These are phyloP conservation scores for Exophiala spinifera DNA, from an alignment of 2,329 filamentous ascomycete genomes.

Conservation along the genomic window DNA sequence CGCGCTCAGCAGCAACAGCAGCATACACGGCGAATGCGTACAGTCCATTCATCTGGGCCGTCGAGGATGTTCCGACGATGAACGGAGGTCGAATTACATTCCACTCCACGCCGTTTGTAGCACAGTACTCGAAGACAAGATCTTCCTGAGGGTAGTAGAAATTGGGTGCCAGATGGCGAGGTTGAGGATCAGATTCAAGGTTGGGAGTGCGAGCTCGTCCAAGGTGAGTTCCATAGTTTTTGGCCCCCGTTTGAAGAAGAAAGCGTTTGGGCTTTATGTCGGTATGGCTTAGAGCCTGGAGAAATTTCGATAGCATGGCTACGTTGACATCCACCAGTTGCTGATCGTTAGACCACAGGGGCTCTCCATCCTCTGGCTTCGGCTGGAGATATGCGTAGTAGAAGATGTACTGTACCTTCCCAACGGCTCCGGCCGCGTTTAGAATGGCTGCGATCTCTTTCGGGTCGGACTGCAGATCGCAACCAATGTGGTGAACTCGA, in stretches of 20 bases:
- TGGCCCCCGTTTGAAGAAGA: slow-evolving; percentile 52
- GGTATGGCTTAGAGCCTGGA: slow-evolving; percentile 43
- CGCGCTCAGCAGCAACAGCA: slow-evolving; percentile 44
- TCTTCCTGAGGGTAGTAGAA: slow-evolving; percentile 58
- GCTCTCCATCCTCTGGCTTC: slow-evolving; percentile 42
- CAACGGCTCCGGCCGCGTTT: slow-evolving; percentile 15
- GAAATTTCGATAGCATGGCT: slow-evolving; percentile 48
- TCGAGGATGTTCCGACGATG: slow-evolving; percentile 42
- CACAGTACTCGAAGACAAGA: slow-evolving; percentile 44
- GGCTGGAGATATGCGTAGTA: slow-evolving; percentile 57
- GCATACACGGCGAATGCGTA: slow-evolving; percentile 52
- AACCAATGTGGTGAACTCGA: slow-evolving; percentile 42
- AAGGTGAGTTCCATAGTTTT: slow-evolving; percentile 52
- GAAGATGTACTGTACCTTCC: slow-evolving; percentile 45
- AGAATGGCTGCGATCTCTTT: slow-evolving; percentile 31
- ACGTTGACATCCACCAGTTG: slow-evolving; percentile 49
- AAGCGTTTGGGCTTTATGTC: slow-evolving; percentile 46
- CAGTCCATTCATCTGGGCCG: slow-evolving; percentile 46
- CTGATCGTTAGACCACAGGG: slow-evolving; percentile 50
- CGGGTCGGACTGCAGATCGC: slow-evolving; percentile 36
- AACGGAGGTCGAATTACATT: slow-evolving; percentile 49
- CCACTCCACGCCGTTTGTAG: slow-evolving; percentile 40
- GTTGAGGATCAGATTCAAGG: slow-evolving; percentile 47
- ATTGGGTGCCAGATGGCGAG: slow-evolving; percentile 45
- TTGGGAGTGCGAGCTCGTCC: slow-evolving; percentile 44